Conservation (phyloP, 2,329 filamentous ascomycete species). For the Periconia digitata region DNA sequence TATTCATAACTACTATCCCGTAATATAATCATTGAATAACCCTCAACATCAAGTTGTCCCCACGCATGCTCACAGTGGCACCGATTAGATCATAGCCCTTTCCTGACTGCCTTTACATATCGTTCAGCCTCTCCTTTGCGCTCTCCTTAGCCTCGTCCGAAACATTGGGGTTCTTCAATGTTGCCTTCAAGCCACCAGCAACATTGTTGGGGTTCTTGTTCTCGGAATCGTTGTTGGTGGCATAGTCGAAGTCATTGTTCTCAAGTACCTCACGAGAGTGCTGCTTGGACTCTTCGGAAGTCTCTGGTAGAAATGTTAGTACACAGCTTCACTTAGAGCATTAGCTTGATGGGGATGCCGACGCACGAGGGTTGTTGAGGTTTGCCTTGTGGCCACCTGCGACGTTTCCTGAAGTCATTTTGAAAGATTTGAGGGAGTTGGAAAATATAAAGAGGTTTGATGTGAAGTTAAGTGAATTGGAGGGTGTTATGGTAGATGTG, state of each 20-base stretch:
- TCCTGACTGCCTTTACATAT: too few species aligned
- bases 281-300: constrained; percentile 58
- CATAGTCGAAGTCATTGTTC: constrained; percentile 50
- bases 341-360: not conserved
- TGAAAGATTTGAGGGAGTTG: too few species aligned
- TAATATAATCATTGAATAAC: too few species aligned
- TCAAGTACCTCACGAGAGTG: constrained; percentile 57
- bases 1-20: too few species aligned
- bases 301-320: constrained; percentile 38
- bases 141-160: constrained; percentile 59
- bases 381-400: too few species aligned
- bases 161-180: constrained; percentile 59
- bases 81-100: too few species aligned
- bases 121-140: constrained; percentile 55
- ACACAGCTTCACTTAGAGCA: not conserved
- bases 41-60: too few species aligned
- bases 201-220: constrained; percentile 60
- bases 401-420: too few species aligned
- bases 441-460: too few species aligned
- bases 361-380: constrained; percentile 4
- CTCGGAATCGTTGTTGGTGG: constrained; percentile 32
- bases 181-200: constrained; percentile 38
- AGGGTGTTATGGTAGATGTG: too few species aligned
- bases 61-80: too few species aligned
- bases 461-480: too few species aligned